Percentiles rank a stretch among this genome's conserved stretches.
phyloP scores from a whole-genome alignment of 2,329 filamentous ascomycete genomes.

The Stachybotrys echinatus region DNA sequence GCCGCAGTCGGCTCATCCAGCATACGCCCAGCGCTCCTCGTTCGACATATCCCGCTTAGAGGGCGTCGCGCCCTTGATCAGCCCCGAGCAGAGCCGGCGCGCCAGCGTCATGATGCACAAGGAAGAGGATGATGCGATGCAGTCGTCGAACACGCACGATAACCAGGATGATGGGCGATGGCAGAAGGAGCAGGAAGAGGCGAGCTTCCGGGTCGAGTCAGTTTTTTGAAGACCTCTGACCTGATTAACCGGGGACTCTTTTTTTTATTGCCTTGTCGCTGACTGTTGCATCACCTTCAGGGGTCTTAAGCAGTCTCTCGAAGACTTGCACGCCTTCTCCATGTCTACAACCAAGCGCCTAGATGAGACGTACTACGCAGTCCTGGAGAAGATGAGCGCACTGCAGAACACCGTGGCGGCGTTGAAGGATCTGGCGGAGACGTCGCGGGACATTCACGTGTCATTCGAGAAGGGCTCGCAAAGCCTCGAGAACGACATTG shows the following conservation, averaged over 20 bases:
- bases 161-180: constrained; percentile 31
- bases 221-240: too few relatives aligned
- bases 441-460: constrained; percentile 52
- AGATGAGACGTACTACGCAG: constrained; percentile 69
- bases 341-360: constrained; percentile 58
- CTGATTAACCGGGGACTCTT: too few relatives aligned
- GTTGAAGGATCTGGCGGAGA: constrained; percentile 61
- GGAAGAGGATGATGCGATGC: constrained; percentile 18
- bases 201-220: constrained; percentile 25
- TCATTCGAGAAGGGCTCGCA: constrained; percentile 56
- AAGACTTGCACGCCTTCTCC: constrained; percentile 54
- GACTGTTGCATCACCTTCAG: too few relatives aligned
- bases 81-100: constrained; percentile 36
- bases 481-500: constrained; percentile 55
- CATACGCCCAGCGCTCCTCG: constrained; percentile 30
- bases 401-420: constrained; percentile 60
- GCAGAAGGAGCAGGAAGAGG: constrained; percentile 27
- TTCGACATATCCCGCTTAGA: constrained; percentile 41
- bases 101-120: constrained; percentile 31
- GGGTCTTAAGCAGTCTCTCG: constrained; percentile 45
- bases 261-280: too few relatives aligned
- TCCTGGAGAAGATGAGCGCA: constrained; percentile 62
- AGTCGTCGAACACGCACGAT: constrained; percentile 14
- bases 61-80: constrained; percentile 36
- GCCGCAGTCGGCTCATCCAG: constrained; percentile 17